These are phyloP conservation scores for Didymella sp. DNA, from an alignment of 2,329 filamentous ascomycete species.

Conservation along the genomic window DNA sequence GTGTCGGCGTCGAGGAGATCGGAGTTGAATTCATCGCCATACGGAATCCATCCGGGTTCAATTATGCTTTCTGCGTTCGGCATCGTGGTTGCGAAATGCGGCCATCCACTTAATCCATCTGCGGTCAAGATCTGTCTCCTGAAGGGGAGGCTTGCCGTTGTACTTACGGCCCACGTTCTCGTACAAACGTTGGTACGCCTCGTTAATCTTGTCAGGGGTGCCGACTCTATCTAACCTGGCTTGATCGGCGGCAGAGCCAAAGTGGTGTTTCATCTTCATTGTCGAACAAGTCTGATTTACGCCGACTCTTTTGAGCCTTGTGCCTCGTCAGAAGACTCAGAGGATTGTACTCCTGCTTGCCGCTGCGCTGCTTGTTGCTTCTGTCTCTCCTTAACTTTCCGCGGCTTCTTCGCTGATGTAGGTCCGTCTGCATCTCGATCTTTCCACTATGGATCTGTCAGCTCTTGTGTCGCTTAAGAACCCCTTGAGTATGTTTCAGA, in stretches of 20 bases:
- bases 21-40: too few relatives aligned
- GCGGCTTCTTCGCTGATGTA: conserved; percentile 53
- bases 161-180: neutral
- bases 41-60: neutral
- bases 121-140: neutral
- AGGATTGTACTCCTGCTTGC: neutral
- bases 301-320: neutral
- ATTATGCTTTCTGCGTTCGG: neutral
- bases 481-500: neutral
- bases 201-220: neutral
- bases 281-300: neutral
- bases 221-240: neutral
- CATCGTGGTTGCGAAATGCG: neutral
- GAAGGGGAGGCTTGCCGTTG: neutral
- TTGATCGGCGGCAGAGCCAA: neutral
- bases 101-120: neutral
- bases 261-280: neutral
- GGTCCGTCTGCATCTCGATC: conserved; percentile 50
- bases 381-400: conserved; percentile 48
- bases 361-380: conserved; percentile 20
- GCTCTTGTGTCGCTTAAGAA: neutral
- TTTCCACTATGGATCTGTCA: conserved; percentile 47
- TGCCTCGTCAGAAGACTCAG: neutral
- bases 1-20: too few relatives aligned
- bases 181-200: neutral